Base-by-base conservation (phyloP, 257 asterid species). In the Salvia rosmarinus region DNA sequence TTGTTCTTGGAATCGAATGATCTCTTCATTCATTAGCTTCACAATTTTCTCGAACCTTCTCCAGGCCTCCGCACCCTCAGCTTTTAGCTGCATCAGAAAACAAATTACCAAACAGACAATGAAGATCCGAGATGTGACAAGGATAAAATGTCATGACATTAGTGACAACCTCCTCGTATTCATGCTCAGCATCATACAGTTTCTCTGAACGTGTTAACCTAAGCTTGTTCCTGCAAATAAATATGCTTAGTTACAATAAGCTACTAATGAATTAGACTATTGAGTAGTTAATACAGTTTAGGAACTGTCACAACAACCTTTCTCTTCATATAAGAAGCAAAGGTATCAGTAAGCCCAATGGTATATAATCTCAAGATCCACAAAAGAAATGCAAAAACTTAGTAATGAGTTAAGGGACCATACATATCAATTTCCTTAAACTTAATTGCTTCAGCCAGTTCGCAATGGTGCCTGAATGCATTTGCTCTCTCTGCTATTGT, bases 361-460 rank as follows among this genome's bases (percentile, higher is more conserved):
- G 10, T 28, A 73, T 55, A 58, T 64, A 67, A 70, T 64, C 74
- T 49, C 62, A 32, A 56, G 64, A 30, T 25, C 30, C 60, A 69
- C 37, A 57, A 60, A 40, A 71, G 58, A 70, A 66, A 71, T 64
- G 54, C 5, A 57, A 73, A 23, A 66, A 28, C 68, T 39, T 16
- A 61, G 57, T 14, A 60, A 51, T 16, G 55, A 61, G 39, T 25
- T 73, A 35, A 73, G 78, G 75, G 72, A 72, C 67, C 95, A 78
- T 85, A 95, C 99, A 95, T 82, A 78, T 91, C 99, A 65, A 95
- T 95, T 87, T 95, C 99, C 95, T 91, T 95, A 55, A 95, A 91
- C 83, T 95, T 91, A 75, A 90, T 85, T 68, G 98, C 85, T 74
- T 95, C 98, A 6, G 90, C 89, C 78, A 95, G 81, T 77, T 95